Percentiles rank a stretch among this genome's conserved stretches.
These are phyloP conservation scores for Penicillium sp. DNA, from an alignment of 2,329 filamentous ascomycete genomes.

Conservation along the genomic window DNA sequence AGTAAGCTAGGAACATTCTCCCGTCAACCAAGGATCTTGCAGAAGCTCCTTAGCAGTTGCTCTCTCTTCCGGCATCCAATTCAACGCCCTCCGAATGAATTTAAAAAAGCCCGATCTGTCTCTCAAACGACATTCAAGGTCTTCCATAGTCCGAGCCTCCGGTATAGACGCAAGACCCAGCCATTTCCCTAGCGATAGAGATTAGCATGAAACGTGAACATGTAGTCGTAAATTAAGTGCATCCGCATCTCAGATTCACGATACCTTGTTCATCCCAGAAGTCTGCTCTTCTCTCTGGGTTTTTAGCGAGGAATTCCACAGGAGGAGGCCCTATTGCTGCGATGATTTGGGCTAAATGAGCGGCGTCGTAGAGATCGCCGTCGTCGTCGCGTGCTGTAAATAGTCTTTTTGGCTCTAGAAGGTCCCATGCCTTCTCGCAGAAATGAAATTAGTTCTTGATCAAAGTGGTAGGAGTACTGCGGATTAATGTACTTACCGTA, in stretches of 20 bases:
- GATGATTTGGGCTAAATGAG: conserved; percentile 44
- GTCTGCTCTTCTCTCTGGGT: conserved; percentile 23
- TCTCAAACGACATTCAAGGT: conserved; percentile 12
- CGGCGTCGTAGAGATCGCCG: conserved; percentile 33
- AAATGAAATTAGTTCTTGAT: too few relatives aligned
- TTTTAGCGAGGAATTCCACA: conserved; percentile 26
- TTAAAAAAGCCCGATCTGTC: conserved; percentile 28
- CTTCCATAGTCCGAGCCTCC: conserved; percentile 18
- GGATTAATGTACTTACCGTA: too few relatives aligned
- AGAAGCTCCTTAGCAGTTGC: conserved; percentile 34
- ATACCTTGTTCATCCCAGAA: conserved; percentile 39
- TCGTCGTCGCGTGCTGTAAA: conserved; percentile 40
- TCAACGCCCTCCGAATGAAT: conserved; percentile 33
- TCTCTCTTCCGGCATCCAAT: conserved; percentile 36
- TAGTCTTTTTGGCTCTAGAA: conserved; percentile 41
- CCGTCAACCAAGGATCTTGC: conserved; percentile 31
- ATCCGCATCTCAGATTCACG: too few relatives aligned
- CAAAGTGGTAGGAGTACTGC: too few relatives aligned
- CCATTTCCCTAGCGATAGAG: conserved; percentile 23
- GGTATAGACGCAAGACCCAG: conserved; percentile 26
- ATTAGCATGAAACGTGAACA: not conserved
- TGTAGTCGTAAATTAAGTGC: not conserved
- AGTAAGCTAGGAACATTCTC: too few relatives aligned
- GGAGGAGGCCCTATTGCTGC: conserved; percentile 41
- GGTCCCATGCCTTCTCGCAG: conserved; percentile 48